Evolutionary conservation across 2,329 filamentous ascomycete genomes (phyloP), one percentile per base, ranked within the genome.

Genomic region (Fusarium nisikadoi): DNA sequence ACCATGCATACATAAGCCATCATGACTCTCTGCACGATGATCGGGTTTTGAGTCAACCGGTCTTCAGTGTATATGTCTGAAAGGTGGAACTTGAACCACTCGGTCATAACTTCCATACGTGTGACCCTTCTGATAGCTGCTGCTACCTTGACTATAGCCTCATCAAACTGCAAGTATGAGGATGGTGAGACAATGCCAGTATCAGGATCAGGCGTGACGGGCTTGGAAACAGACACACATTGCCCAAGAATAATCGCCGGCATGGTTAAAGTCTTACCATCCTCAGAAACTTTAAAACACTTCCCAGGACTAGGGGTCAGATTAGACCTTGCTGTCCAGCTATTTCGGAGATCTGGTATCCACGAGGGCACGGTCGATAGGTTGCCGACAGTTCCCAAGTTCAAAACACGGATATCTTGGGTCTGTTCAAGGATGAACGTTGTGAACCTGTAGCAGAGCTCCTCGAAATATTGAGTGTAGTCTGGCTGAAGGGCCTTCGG

Each of bases 1-100:
- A 69, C 33, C 58, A 71, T 71, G 7, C 58, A 72, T 5, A 41
- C 45, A 25, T 71, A 72, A 1, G n/a, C 63, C 8, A 72, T 55
- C 36, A 71, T 36, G 3, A 72, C 43, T 7, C 63, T 59, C 11
- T 56, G 16, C 14, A 67, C 23, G 2, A 67, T 67, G 16, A 35
- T 14, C 1, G 38, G 33, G 0, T 52, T n/a, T 8, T 46, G 4
- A 3, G 47, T n/a, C 3, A 71, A 17, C 3, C 42, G 4, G 2
- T 58, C n/a, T 20, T 56, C 41, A 0, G 43, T 72, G 8, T 55
- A 71, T 12, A 72, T 72, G 1, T 65, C 49, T 0, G 64, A 20
- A 2, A 71, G 55, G 10, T 71, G 49, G 2, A 47, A 39, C 4
- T 25, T 60, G 2, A 72, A 19, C 58, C 63, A 71, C 19, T 60